Base-by-base conservation (phyloP, 2,329 filamentous ascomycete genomes). In the Colletotrichum lentis region DNA sequence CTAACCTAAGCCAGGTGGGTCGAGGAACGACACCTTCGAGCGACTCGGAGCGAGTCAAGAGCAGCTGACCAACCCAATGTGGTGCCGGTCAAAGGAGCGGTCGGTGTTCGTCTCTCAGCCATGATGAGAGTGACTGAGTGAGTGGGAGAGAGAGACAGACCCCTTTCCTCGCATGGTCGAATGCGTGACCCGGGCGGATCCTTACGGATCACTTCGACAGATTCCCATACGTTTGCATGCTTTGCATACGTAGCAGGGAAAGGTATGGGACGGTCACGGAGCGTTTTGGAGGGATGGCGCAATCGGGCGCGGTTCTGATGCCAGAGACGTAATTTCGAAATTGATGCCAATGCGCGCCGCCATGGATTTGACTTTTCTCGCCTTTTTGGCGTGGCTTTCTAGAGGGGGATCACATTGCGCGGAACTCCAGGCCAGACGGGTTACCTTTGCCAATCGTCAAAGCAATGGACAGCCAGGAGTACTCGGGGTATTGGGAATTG, bases 1-100 rank as follows among this genome's bases (percentile, higher is more conserved):
- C 69, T 71, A 69, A 71, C 67, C 67, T 57, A 67, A 66, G 53
- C 59, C 64, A 54, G 52, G 69, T 71, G 69, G 69, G 69, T 70
- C 67, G 37, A 54, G 47, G 43, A 27, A 65, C 53, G 46, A 63
- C 52, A 64, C 64, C 68, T 43, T 68, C 68, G 55, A 60, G 65
- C 59, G 57, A 68, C 50, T 62, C 52, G 50, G 63, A 67, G 50
- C 66, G 60, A 67, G 64, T 56, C 70, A 68, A 71, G 72, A 69
- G 66, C 66, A 66, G 56, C 62, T 65, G 56, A 61, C 56, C 50
- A 58, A 41, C 54, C 37, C 43, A 8, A 43, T 59, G 56, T 59
- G 46, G 56, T 59, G 35, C 35, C 57, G 37, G 56, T 65, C 62
- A 61, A 61, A 69, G 62, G 62, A 62, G 64, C 63, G 64, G 68